These are phyloP conservation scores for Aeminium ludgeri DNA, from an alignment of 495 filamentous ascomycete genomes.

Conservation along the genomic window DNA sequence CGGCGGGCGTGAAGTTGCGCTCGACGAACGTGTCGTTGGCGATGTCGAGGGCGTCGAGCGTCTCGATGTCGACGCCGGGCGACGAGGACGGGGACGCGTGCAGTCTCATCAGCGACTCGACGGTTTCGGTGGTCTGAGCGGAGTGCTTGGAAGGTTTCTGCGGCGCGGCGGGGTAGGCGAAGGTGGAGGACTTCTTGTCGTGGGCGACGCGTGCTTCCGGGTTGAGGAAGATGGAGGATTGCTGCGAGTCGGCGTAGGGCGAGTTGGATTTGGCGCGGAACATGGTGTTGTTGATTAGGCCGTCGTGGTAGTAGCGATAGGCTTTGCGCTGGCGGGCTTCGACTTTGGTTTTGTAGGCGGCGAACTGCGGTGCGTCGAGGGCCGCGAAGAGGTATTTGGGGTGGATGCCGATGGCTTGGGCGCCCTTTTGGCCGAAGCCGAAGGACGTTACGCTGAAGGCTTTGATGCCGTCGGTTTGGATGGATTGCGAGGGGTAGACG, in stretches of 20 bases:
- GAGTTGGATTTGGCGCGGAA: slow-evolving; percentile 87
- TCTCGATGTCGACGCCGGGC: slow-evolving; percentile 84
- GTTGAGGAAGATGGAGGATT: slow-evolving; percentile 79
- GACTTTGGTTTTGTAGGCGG: slow-evolving; percentile 71
- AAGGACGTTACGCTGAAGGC: slow-evolving; percentile 98
- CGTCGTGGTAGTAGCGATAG: slow-evolving; percentile 95
- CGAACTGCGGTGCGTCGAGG: slow-evolving; percentile 73
- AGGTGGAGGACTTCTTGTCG: slow-evolving; percentile 66
- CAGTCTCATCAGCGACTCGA: slow-evolving; percentile 61
- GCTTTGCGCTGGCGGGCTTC: slow-evolving; percentile 90
- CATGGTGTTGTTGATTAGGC: slow-evolving; percentile 88
- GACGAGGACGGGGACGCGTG: slow-evolving; percentile 58
- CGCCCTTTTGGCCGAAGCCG: slow-evolving; percentile 97
- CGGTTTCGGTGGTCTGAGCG: slow-evolving; percentile 54
- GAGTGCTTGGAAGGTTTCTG: slow-evolving; percentile 33
- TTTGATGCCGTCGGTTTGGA: slow-evolving; percentile 96
- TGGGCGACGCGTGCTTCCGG: slow-evolving; percentile 75
- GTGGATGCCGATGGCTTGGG: slow-evolving; percentile 92
- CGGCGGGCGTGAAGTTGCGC: slow-evolving; percentile 74
- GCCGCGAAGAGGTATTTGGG: slow-evolving; percentile 88
- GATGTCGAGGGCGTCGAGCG: slow-evolving; percentile 67
- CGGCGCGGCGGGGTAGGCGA: slow-evolving; percentile 52
- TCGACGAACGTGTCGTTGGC: slow-evolving; percentile 87
- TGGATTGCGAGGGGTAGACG: slow-evolving; percentile 82
- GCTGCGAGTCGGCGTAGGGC: slow-evolving; percentile 77